Percentiles rank a stretch among this genome's conserved stretches.
These are phyloP conservation scores for Raddia guianensis DNA, from an alignment of 176 grass and related monocot species.

Conservation along the genomic window DNA sequence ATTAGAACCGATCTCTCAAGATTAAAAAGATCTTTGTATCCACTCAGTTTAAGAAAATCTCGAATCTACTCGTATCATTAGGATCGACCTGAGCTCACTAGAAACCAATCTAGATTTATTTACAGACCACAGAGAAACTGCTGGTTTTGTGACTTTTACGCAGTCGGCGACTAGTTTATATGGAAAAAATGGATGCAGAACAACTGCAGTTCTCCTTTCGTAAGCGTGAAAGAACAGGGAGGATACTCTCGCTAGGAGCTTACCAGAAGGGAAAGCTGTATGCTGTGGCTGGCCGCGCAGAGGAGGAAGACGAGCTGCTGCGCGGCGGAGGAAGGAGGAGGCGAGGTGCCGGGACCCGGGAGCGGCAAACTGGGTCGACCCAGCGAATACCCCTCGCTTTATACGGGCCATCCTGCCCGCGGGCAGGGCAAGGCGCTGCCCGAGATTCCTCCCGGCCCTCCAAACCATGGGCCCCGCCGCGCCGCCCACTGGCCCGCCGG, in stretches of 20 bases:
- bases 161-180: not conserved
- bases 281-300: not conserved
- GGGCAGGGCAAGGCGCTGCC: constrained; percentile 38
- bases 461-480: constrained; percentile 9
- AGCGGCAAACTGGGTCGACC: constrained; percentile 57
- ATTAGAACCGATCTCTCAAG: not conserved
- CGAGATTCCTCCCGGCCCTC: constrained; percentile 36
- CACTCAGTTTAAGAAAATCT: no score
- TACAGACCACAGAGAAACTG: not conserved
- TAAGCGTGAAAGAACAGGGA: not conserved
- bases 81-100: not conserved
- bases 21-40: no score
- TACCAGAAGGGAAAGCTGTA: not conserved
- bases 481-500: constrained; percentile 6
- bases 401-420: constrained; percentile 40
- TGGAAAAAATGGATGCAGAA: not conserved
- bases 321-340: not conserved
- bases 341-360: constrained; percentile 28
- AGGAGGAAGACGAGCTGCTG: not conserved
- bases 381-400: constrained; percentile 34
- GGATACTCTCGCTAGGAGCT: not conserved
- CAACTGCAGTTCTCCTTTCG: not conserved
- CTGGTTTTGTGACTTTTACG: not conserved
- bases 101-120: constrained; percentile 2
- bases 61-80: no score